A percentile compares a stretch with the other conserved stretches of the same genome.
Evolutionary conservation across 306 rosid species (phyloP).

Genomic region (Quercus berberidifolia): DNA sequence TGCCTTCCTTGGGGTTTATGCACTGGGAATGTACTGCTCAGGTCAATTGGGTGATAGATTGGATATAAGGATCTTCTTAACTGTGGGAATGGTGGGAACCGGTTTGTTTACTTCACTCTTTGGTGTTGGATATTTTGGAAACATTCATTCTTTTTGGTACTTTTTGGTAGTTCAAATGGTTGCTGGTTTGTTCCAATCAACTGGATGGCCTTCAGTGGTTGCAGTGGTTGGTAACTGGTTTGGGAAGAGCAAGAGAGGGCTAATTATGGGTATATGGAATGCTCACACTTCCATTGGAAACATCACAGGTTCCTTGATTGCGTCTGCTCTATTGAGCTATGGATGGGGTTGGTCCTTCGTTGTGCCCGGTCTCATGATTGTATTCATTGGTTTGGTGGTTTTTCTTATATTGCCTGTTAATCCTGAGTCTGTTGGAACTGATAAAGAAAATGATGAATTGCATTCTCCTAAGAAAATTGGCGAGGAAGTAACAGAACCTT

Average conservation of each 20-base stretch:
- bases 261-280: constrained; percentile 99
- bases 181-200: constrained; percentile 94
- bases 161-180: constrained; percentile 68
- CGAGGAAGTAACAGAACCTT: constrained; percentile 48
- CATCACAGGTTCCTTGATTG: constrained; percentile 84
- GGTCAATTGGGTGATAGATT: constrained; percentile 87
- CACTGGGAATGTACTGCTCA: constrained; percentile 93
- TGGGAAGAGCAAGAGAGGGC: constrained; percentile 92
- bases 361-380: constrained; percentile 69
- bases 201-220: constrained; percentile 98
- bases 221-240: constrained; percentile 97
- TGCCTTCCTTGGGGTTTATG: constrained; percentile 85
- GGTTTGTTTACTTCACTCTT: constrained; percentile 78
- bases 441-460: constrained; percentile 50
- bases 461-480: constrained; percentile 52
- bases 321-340: constrained; percentile 73
- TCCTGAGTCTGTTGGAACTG: constrained; percentile 68
- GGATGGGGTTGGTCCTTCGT: constrained; percentile 99
- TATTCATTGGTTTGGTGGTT: constrained; percentile 55
- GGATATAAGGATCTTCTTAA: constrained; percentile 74
- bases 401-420: constrained; percentile 65
- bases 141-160: constrained; percentile 68
- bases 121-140: constrained; percentile 87
- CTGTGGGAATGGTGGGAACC: constrained; percentile 93
- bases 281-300: constrained; percentile 97